Evolutionary conservation across 306 rosid genomes (phyloP), one percentile per base, ranked within the genome.

Genomic region (Prunus padus): DNA sequence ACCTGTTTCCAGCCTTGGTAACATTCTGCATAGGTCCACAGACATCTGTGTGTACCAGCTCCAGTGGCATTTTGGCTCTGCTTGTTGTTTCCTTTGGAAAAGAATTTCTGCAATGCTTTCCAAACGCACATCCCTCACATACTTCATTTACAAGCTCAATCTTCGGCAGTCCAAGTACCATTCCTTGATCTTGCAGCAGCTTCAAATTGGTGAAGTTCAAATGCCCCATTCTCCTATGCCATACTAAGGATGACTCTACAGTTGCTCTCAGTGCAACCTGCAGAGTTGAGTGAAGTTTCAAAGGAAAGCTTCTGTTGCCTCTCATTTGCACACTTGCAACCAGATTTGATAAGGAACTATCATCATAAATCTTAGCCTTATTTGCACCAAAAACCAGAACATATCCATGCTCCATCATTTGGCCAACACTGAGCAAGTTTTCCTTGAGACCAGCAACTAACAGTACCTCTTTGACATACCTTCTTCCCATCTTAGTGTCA

Each of bases 391-490:
- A 51, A 52, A 52, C 3, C 4, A 18, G 0, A 52, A 52, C 18
- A 22, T 55, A 55, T 20, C 61, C 15, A 22, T 55, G 61, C 14
- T 55, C 15, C 2, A 55, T 8, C 28, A 55, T 20, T 0, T 55
- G 0, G 2, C 15, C 0, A 2, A 55, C 61, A 20, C 7, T 55
- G 0, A 9, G 61, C 10, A 55, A 0, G 3, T 55, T 55, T 2
- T 3, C 7, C 5, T 54, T n/a, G 0, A n/a, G 14, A n/a, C 60
- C 26, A 0, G 0, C 9, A 0, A 55, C 15, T 0, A 20, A 0
- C 30, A 22, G 8, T 0, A 10, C 15, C 9, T 55, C 5, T 11
- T 11, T 20, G 0, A 55, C n/a, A 22, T 20, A 20, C 2, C 28
- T 55, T 10, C 2, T 55, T 3, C 28, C 28, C 7, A 9, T 55